Conservation (phyloP, 2,329 filamentous ascomycete species). For the Tolypocladium amazonense region DNA sequence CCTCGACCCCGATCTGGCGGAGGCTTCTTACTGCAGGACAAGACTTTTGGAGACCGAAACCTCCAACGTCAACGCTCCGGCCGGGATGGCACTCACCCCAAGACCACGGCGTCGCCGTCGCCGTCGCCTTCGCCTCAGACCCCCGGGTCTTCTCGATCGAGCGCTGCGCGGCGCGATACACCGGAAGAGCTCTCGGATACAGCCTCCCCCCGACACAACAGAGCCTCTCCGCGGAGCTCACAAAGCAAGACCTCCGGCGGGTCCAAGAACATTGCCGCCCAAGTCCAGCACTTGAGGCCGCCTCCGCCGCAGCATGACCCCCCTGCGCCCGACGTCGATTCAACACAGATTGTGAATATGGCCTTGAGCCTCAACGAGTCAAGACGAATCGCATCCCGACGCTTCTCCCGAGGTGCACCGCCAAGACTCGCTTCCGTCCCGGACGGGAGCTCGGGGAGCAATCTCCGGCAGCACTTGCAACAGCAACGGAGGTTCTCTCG, state of each 20-base stretch:
- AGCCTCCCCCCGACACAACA: background rate
- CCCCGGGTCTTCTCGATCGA: background rate
- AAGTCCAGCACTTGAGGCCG: background rate
- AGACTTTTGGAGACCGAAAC: constrained; percentile 22
- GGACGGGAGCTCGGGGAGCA: constrained; percentile 42
- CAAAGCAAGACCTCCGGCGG: background rate
- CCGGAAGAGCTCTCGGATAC: background rate
- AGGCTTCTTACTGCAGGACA: constrained; percentile 40
- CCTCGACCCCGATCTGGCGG: constrained; percentile 35
- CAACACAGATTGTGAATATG: constrained; percentile 85
- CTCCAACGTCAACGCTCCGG: constrained; percentile 17
- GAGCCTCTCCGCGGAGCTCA: background rate
- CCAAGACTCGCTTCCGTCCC: constrained; percentile 42
- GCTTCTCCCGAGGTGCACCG: constrained; percentile 38
- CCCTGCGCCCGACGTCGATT: constrained; percentile 54
- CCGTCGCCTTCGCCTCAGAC: constrained; percentile 1
- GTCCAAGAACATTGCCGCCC: background rate
- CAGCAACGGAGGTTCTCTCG: constrained; percentile 56
- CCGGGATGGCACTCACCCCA: constrained; percentile 11
- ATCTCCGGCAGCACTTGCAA: constrained; percentile 58
- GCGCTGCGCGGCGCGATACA: background rate
- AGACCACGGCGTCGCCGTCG: constrained; percentile 7
- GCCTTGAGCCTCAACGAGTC: constrained; percentile 82
- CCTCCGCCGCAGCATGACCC: background rate
- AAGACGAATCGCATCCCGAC: constrained; percentile 52